Base-by-base conservation (phyloP, 1,284 basidiomycete genomes). In the Neolentinus lepideus region DNA sequence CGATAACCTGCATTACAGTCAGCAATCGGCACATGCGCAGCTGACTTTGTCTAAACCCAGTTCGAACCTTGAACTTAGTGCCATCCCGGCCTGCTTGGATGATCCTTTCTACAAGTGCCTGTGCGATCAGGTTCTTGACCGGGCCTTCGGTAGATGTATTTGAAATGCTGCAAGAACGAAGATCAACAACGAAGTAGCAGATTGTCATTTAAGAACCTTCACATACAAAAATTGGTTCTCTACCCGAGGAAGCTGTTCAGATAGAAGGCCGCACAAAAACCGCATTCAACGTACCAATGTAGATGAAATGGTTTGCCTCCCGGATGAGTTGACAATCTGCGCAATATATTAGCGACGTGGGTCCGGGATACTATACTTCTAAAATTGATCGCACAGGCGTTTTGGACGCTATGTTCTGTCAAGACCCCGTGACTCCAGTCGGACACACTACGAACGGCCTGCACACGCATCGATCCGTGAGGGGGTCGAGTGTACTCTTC, bases 221-320 rank as follows among this genome's bases (percentile, higher is more conserved):
- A 76, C 90, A 70, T 62, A 93, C 90, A 94, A 96, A 75, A 95
- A 96, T 68, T 96, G 93, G 64, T 97, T 96, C 73, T 96, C 92
- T 88, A 62, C 51, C 50, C 26, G 10, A n/a, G 14, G 6, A 9
- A 2, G 29, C 48, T 26, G 33, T 8, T 53, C 36, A 2, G 53
- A 53, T 24, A 33, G 29, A 12, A 21, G 24, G n/a, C 9, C 56
- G 46, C 3, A 51, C 29, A 45, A 38, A 52, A 10, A 19, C 38
- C 25, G 29, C 3, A 36, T 16, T 26, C 4, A 22, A 63, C 83
- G 21, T 66, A 88, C 86, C 89, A 59, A 96, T 95, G 69, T 94
- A 95, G 62, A 97, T 92, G 68, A 79, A 93, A 67, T 95, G 90
- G 60, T 85, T 84, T 0, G 93, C 83, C 66, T 95, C 87, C 45